Evolutionary conservation across 164 flowering plant genomes (phyloP).

Genomic region (Hamamelis virginiana): DNA sequence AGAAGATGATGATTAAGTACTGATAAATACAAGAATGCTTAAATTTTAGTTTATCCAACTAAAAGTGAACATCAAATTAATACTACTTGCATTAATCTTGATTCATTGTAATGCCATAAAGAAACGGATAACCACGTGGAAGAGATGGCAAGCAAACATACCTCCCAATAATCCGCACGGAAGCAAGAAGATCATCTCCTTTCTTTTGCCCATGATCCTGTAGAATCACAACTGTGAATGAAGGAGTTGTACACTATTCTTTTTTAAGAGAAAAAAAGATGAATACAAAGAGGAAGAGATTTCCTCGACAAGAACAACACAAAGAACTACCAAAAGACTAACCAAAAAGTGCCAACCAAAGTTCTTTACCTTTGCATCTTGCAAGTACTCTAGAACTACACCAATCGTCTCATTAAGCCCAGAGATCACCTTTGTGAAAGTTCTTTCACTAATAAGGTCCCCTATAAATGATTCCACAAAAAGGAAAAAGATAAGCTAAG

Average conservation of each 20-base stretch:
- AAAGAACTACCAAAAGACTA: background rate
- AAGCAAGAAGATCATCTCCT: constrained; percentile 95
- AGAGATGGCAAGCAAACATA: constrained; percentile 18
- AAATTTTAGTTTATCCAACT: background rate
- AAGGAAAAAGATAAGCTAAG: background rate
- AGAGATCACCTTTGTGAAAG: constrained; percentile 54
- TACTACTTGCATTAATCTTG: background rate
- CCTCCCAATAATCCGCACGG: constrained; percentile 91
- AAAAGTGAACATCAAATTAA: background rate
- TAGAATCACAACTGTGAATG: constrained; percentile 9
- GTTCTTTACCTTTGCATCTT: constrained; percentile 85
- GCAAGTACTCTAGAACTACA: constrained; percentile 72
- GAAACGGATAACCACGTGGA: background rate
- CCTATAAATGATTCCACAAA: constrained; percentile 34
- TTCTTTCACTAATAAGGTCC: constrained; percentile 46
- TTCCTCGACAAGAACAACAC: background rate
- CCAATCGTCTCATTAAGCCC: constrained; percentile 82
- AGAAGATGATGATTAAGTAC: too few species aligned
- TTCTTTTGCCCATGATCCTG: constrained; percentile 80
- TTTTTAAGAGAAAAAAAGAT: background rate
- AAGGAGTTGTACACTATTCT: background rate
- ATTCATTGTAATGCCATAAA: background rate
- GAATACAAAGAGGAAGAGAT: background rate
- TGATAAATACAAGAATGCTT: too few species aligned
- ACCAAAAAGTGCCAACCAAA: background rate